Evolutionary conservation across 2,329 filamentous ascomycete species (phyloP), one percentile per base, ranked within the genome.

Genomic region (Trichoderma sp.): DNA sequence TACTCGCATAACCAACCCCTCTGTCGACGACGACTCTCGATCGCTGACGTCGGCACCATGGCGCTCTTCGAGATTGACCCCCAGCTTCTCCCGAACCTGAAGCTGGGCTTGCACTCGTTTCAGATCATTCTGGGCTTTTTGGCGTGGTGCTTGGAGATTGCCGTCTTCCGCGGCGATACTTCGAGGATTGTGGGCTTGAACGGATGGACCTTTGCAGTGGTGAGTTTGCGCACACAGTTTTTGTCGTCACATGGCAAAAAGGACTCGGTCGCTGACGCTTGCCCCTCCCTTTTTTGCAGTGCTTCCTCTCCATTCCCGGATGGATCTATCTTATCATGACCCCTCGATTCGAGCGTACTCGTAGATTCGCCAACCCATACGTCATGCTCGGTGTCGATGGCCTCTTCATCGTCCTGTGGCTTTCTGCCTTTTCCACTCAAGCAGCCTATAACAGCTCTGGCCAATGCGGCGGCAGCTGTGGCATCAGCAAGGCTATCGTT

Each of bases 281-380:
- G 24, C 9, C 60, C 8, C 12, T 43, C 39, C 7, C 39, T 15
- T 43, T 30, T 34, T 6, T 68, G n/a, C 72, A 92, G 90, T 91
- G 88, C 80, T 91, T 92, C 82, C 81, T 92, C 36, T 86, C 87
- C 18, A 83, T 91, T 61, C 89, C 89, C 0, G 88, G 88, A 58
- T 89, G 89, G 83, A 85, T 92, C 73, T 92, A 89, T 81, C 84
- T 91, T 63, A 85, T 88, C 75, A 88, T 91, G 85, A 87, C 89
- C 4, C 90, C 90, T 56, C 85, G 90, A 68, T 92, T 88, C 79
- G 84, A 86, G 62, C 86, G 90, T 74, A 90, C 90, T 5, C 85
- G 88, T 70, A 88, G 84, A 74, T 84, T 90, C 68, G 90, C 90
- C 65, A 83, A 91, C 72, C 88, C 90, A 3, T 86, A 89, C 75